Conservation (phyloP, 768 basidiomycete species). For the Boletus sp. region DNA sequence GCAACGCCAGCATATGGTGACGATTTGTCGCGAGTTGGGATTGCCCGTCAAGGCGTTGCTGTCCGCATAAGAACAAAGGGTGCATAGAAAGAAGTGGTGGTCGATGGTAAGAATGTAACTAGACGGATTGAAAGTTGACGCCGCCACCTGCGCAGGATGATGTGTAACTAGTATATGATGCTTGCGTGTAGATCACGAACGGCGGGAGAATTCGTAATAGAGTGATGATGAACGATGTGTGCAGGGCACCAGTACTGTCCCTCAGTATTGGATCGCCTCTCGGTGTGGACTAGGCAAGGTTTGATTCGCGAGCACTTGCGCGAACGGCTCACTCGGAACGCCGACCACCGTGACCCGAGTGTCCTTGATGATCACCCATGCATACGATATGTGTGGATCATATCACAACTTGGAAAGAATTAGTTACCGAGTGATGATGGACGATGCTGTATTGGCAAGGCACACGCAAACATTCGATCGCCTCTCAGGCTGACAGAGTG, state of each 20-base stretch:
- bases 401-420: not conserved
- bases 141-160: not conserved
- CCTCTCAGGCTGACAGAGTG: not conserved
- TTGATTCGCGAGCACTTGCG: not conserved
- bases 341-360: not conserved
- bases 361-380: not conserved
- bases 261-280: not conserved
- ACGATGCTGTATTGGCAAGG: not conserved
- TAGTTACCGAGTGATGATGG: not conserved
- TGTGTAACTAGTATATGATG: not conserved
- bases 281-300: not conserved
- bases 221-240: not conserved
- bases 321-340: not conserved
- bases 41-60: conserved; percentile 25
- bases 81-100: not conserved
- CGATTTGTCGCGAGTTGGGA: conserved; percentile 28
- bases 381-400: not conserved
- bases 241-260: not conserved
- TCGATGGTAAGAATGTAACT: not conserved
- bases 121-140: not conserved
- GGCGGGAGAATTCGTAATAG: too few relatives aligned
- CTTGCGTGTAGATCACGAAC: not conserved
- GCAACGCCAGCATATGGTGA: conserved; percentile 26
- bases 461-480: not conserved
- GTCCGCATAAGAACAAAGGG: conserved; percentile 5